Evolutionary conservation across 2,329 filamentous ascomycete genomes (phyloP), one percentile per base, ranked within the genome.

Genomic region (Aspergillus costaricaensis): DNA sequence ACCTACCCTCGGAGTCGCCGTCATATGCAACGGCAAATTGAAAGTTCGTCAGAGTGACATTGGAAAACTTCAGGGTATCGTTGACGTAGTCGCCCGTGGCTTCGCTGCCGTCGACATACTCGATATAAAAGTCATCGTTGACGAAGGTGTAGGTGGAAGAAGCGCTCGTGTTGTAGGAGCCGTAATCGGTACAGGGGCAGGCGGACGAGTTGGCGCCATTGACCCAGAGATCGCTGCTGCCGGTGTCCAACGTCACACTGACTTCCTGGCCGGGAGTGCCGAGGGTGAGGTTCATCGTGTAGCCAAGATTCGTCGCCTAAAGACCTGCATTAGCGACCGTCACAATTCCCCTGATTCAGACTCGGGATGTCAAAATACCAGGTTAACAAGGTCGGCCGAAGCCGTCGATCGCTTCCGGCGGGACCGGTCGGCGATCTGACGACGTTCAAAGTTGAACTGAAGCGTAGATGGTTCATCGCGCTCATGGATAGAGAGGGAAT

Each of bases 51-150:
- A 65, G 14, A 1, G 56, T 41, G 5, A 60, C 61, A n/a, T 55
- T 52, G 7, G 41, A 57, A 9, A 65, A 59, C 19, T 21, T 21
- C 8, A 63, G 27, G 8, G 52, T 58, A 55, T 65, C 63, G 4
- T 49, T 54, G 12, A 86, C 90, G 72, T 95, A 96, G 75, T 92
- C 89, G 38, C 92, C 92, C 1, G 79, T 73, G 1, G 91, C 89
- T 6, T 86, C 86, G 0, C 89, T 90, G 51, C 90, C 89, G 74
- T 95, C 91, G 32, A 89, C 88, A 63, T 96, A 96, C 1, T 88
- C 87, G 62, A 95, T 95, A 77, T 92, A 91, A 80, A 96, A 96
- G 60, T 85, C 81, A 71, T 83, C 86, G 67, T 86, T 86, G 54
- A 95, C 75, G 69, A 88, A 89, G 23, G 81, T 72, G 74, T 92